phyloP scores from a whole-genome alignment of 768 basidiomycete species.

The Hirschioporus abietinus region DNA sequence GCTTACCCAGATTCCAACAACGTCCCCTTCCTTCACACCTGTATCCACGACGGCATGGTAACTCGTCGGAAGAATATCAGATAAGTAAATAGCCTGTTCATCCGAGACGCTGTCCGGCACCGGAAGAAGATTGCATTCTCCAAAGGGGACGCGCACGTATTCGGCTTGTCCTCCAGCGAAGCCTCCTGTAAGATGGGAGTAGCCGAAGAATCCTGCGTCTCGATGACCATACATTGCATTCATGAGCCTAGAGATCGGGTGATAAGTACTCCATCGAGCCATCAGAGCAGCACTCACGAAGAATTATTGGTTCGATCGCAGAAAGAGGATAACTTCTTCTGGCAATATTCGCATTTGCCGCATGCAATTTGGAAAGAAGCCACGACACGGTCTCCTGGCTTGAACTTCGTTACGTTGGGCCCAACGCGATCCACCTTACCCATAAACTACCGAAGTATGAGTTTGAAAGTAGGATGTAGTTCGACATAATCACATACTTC shows the following conservation, averaged over 20 bases:
- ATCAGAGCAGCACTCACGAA: constrained; percentile 33
- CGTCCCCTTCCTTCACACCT: constrained; percentile 64
- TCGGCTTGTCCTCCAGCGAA: constrained; percentile 76
- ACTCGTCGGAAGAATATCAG: constrained; percentile 62
- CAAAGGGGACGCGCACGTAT: constrained; percentile 67
- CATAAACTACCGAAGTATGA: constrained; percentile 43
- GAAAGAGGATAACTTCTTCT: constrained; percentile 66
- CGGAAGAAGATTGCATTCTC: constrained; percentile 64
- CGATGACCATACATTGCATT: constrained; percentile 60
- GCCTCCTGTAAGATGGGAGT: constrained; percentile 68
- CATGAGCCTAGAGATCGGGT: constrained; percentile 31
- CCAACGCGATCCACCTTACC: constrained; percentile 65
- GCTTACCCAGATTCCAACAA: constrained; percentile 66
- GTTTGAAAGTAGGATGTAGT: background rate
- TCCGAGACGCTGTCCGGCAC: constrained; percentile 62
- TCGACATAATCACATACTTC: constrained; percentile 34
- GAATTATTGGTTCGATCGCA: constrained; percentile 72
- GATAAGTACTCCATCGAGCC: background rate
- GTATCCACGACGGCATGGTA: constrained; percentile 74
- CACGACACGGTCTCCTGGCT: constrained; percentile 68
- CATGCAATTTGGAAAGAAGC: constrained; percentile 75
- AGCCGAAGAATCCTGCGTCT: constrained; percentile 69
- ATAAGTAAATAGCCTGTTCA: constrained; percentile 54
- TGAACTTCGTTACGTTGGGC: constrained; percentile 53
- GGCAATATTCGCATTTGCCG: constrained; percentile 66